Evolutionary conservation across 306 rosid species (phyloP), one percentile per base, ranked within the genome.

Genomic region (Casuarina equisetifolia): DNA sequence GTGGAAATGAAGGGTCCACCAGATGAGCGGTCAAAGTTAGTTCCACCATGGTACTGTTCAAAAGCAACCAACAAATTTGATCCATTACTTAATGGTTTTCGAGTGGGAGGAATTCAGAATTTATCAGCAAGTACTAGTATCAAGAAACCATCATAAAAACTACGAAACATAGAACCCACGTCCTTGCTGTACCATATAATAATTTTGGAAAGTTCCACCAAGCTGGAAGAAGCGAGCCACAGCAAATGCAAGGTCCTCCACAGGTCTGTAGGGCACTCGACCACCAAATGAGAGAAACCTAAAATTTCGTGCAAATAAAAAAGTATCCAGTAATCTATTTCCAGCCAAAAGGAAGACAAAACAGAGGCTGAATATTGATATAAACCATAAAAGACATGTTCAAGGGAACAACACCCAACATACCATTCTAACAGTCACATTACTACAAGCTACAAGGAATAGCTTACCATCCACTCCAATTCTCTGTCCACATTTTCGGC

Each of bases 401-500:
- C 52, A 73, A 40, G 71, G 61, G 66, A 78, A 67, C 51, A 67
- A 25, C 71, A 13, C 17, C 71, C 52, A 20, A 73, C 25, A 68
- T 74, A 48, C 9, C 57, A 73, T 79, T 76, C 57, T 54, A 66
- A 67, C 55, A 6, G 78, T 59, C 7, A 48, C 64, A 70, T 8
- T 40, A 57, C 35, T 50, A 67, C 9, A 38, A 61, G 62, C 25
- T 70, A 67, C 38, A 74, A 82, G 63, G 40, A 17, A 61, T 13
- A 66, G 38, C 85, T 77, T 66, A 95, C 98, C 98, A 95, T 87
- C 98, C 97, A 73, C 77, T 86, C 91, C 91, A 95, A 82, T 87
- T 86, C 89, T 95, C 98, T 9, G 98, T 95, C 97, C 97, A 95
- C 70, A 95, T 83, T 86, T 95, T 95, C 62, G 98, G 98, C 69